phyloP scores from a whole-genome alignment of 2,329 filamentous ascomycete species.

The Cylindrodendrum hubeiense region DNA sequence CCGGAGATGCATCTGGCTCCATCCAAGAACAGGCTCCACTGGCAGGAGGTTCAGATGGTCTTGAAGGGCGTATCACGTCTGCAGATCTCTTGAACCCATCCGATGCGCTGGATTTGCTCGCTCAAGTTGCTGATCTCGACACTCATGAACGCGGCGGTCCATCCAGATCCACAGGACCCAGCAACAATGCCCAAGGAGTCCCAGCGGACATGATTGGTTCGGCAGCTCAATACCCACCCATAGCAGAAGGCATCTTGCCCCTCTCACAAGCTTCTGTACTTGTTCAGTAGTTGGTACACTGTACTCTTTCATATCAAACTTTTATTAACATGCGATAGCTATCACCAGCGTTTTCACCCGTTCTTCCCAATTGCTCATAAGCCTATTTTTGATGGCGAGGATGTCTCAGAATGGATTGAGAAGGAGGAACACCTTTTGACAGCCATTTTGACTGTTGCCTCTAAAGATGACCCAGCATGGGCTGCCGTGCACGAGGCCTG shows the following conservation, averaged over 20 bases:
- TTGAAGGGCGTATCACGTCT: conserved; percentile 56
- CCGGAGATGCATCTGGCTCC: neutral
- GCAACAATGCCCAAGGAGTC: neutral
- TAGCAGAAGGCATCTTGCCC: conserved; percentile 47
- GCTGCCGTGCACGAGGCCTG: conserved; percentile 74
- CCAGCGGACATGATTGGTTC: conserved; percentile 10
- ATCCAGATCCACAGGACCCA: neutral
- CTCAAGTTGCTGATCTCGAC: conserved; percentile 56
- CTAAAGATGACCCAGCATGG: conserved; percentile 76
- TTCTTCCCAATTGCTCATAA: conserved; percentile 77
- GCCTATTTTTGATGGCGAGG: conserved; percentile 65
- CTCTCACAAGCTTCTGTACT: conserved; percentile 42
- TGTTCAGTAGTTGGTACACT: conserved; percentile 44
- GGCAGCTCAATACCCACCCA: conserved; percentile 47
- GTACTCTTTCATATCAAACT: neutral
- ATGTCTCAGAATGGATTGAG: conserved; percentile 67
- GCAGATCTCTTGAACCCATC: conserved; percentile 57
- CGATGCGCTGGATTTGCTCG: conserved; percentile 55
- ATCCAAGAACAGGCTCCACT: conserved; percentile 1
- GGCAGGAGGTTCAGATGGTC: conserved; percentile 17
- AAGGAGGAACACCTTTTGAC: conserved; percentile 77
- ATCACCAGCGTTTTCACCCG: conserved; percentile 75
- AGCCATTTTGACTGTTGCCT: conserved; percentile 77
- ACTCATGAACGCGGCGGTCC: conserved; percentile 31
- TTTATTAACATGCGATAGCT: conserved; percentile 55